Conservation (phyloP, 2,329 filamentous ascomycete genomes). For the Trichophyton simii region DNA sequence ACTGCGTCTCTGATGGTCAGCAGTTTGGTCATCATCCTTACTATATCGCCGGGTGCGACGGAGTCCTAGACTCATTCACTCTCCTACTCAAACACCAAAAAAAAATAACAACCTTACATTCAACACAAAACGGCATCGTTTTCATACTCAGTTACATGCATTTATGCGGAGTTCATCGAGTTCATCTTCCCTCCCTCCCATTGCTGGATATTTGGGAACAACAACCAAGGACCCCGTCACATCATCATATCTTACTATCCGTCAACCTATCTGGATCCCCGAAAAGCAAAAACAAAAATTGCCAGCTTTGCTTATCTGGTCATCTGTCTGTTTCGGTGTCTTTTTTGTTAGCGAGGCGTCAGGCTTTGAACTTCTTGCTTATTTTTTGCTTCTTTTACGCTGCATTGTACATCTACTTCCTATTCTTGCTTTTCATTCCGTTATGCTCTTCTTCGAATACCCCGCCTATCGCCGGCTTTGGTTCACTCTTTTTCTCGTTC, state of each 20-base stretch:
- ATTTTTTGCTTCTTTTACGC: background rate
- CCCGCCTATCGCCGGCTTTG: background rate
- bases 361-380: background rate
- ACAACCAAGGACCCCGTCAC: background rate
- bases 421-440: background rate
- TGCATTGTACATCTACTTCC: background rate
- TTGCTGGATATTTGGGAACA: background rate
- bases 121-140: background rate
- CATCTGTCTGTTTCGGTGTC: background rate
- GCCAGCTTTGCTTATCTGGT: background rate
- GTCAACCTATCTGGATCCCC: background rate
- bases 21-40: constrained; percentile 48
- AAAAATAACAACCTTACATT: background rate
- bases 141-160: background rate
- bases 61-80: constrained; percentile 2
- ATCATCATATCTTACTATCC: background rate
- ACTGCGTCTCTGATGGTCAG: constrained; percentile 46
- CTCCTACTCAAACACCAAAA: background rate
- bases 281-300: background rate
- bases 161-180: background rate
- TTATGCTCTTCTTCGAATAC: background rate
- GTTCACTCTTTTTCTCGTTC: background rate
- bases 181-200: background rate
- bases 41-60: constrained; percentile 35
- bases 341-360: background rate